Conservation (phyloP, 2,329 filamentous ascomycete genomes). For the Seiridium unicorne region DNA sequence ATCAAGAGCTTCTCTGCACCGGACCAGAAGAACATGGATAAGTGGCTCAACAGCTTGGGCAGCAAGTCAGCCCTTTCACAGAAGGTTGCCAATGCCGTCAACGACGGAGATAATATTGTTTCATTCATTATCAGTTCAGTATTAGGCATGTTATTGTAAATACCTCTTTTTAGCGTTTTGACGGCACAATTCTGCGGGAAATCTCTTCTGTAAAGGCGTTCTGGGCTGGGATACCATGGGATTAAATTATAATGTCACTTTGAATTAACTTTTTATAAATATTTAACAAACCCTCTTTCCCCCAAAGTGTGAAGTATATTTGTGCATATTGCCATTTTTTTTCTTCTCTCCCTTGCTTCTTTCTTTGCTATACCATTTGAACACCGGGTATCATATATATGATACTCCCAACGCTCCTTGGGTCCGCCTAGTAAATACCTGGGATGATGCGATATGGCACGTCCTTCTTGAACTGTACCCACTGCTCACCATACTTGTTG, state of each 20-base stretch:
- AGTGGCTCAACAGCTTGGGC: slow-evolving; percentile 16
- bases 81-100: slow-evolving; percentile 16
- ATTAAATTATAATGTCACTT: neutral
- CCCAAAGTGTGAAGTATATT: no score
- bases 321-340: neutral
- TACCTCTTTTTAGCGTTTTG: neutral
- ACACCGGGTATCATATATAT: no score
- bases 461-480: slow-evolving; percentile 34
- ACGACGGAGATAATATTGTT: slow-evolving; percentile 12
- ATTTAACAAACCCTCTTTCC: neutral
- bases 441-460: slow-evolving; percentile 35
- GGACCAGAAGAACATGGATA: slow-evolving; percentile 17
- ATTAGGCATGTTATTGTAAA: neutral
- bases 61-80: slow-evolving; percentile 12
- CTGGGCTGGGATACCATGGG: neutral
- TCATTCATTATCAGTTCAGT: neutral
- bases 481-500: slow-evolving; percentile 35
- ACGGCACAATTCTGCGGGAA: no score
- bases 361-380: no score
- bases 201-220: neutral
- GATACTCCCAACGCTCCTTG: no score
- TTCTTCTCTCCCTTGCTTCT: neutral
- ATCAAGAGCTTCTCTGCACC: slow-evolving; percentile 20
- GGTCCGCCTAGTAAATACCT: slow-evolving; percentile 29
- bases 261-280: neutral